Evolutionary conservation across 306 rosid species (phyloP), one percentile per base, ranked within the genome.

Genomic region (Styphnolobium japonicum): DNA sequence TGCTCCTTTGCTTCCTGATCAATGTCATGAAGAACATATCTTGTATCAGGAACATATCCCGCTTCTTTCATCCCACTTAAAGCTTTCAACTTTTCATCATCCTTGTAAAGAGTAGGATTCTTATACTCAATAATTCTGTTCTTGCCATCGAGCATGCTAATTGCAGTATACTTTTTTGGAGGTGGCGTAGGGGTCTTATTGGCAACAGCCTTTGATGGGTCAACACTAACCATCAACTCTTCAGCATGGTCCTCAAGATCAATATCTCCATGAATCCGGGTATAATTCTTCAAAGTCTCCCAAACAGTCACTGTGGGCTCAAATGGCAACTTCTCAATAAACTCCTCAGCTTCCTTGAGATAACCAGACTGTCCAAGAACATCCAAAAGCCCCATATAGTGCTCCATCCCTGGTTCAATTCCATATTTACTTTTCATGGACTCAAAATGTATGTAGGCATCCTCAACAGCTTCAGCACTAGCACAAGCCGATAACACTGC

Each of bases 1-100:
- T 91, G 93, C 86, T 93, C 98, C 81, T 93, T 93, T 27, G 98
- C 98, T 88, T 93, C 98, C 86, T 89, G 97, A 81, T 93, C 96
- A 49, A 93, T 93, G 88, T 93, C 96, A 69, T 89, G 97, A 79
- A 93, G 96, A 76, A 93, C 97, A 60, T 93, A 91, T 83, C 94
- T 82, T 19, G 97, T 93, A 86, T 93, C 97, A 1, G 97, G 93
- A 61, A 91, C 94, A 81, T 89, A 93, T 18, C 89, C 90, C 0
- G 86, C 87, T 16, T 78, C 93, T 75, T 85, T 93, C 97, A 89
- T 89, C 51, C 71, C 88, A 80, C 14, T 85, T 39, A 87, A 52
- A 63, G 97, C 94, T 80, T 85, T 91, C 14, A 89, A 81, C 87
- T 91, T 93, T 58, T 89, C 97, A 75, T 91, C 97, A 80, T 93